These are phyloP conservation scores for Pseudogymnoascus sp. DNA, from an alignment of 2,329 filamentous ascomycete species.

Conservation along the genomic window DNA sequence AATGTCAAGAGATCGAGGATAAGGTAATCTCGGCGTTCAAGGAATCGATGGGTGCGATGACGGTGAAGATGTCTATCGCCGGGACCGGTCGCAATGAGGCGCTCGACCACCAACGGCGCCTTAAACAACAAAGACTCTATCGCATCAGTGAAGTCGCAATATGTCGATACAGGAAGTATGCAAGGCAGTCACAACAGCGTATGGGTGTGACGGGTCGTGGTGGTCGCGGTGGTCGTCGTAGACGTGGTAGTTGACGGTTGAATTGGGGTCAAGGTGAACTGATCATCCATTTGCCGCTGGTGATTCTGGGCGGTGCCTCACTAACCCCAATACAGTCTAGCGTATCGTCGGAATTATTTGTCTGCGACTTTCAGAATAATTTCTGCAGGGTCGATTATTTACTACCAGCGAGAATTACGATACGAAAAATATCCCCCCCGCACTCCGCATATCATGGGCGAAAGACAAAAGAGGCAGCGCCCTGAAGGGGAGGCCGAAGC, in stretches of 20 bases:
- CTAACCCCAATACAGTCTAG: constrained; percentile 5
- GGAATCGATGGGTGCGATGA: constrained; percentile 2
- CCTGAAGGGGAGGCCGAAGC: constrained; percentile 18
- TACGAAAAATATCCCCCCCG: not conserved
- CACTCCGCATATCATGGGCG: constrained; percentile 5
- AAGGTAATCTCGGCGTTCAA: not conserved
- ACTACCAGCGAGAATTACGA: not conserved
- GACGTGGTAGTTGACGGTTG: not conserved
- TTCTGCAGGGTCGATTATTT: constrained; percentile 9
- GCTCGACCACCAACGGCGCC: constrained; percentile 6
- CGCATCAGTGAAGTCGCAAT: constrained; percentile 6
- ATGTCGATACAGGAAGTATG: not conserved
- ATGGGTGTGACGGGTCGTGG: not conserved
- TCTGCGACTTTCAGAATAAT: constrained; percentile 9
- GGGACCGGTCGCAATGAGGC: constrained; percentile 7
- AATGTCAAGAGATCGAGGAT: not conserved
- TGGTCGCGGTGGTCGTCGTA: not conserved
- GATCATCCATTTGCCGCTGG: constrained; percentile 4
- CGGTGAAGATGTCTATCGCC: not conserved
- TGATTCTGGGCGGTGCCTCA: constrained; percentile 7
- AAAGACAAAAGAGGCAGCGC: constrained; percentile 22
- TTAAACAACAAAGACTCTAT: not conserved
- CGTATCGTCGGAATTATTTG: constrained; percentile 7
- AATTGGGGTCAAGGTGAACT: constrained; percentile 3
- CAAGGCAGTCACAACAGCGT: not conserved